phyloP scores from a whole-genome alignment of 2,329 filamentous ascomycete genomes.

The Nigrospora oryzae region DNA sequence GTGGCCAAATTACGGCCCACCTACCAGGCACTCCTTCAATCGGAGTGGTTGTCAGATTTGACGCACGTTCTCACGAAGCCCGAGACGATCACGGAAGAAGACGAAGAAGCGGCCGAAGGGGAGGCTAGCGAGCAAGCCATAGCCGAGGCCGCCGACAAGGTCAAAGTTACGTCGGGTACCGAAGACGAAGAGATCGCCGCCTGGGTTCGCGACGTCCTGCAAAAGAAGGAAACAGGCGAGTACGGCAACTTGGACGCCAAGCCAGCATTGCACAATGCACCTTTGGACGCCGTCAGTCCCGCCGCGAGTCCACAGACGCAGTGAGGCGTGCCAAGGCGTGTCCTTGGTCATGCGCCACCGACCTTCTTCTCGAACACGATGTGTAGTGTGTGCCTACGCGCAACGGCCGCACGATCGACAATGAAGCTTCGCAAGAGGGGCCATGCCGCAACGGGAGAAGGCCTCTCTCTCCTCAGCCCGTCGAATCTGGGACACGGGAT shows the following conservation, averaged over 20 bases:
- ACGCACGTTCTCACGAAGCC: slow-evolving; percentile 72
- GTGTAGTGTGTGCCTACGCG: no score
- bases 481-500: no score
- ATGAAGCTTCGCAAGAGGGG: no score
- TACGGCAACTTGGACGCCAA: slow-evolving; percentile 43
- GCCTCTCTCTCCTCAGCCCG: no score
- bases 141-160: slow-evolving; percentile 32
- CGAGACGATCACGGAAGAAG: slow-evolving; percentile 31
- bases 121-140: slow-evolving; percentile 28
- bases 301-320: slow-evolving; percentile 26
- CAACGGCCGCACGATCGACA: no score
- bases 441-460: no score
- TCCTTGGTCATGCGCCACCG: no score
- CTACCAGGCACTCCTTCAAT: slow-evolving; percentile 80
- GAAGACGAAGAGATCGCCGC: slow-evolving; percentile 76
- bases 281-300: slow-evolving; percentile 65
- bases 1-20: slow-evolving; percentile 87
- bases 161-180: slow-evolving; percentile 35
- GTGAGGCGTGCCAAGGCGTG: background rate
- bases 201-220: slow-evolving; percentile 72
- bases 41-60: slow-evolving; percentile 76
- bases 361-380: no score
- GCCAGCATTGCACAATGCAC: slow-evolving; percentile 81
- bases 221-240: slow-evolving; percentile 52
- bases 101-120: slow-evolving; percentile 23